phyloP scores from a whole-genome alignment of 1,284 basidiomycete genomes.

The Nidula niveotomentosa region DNA sequence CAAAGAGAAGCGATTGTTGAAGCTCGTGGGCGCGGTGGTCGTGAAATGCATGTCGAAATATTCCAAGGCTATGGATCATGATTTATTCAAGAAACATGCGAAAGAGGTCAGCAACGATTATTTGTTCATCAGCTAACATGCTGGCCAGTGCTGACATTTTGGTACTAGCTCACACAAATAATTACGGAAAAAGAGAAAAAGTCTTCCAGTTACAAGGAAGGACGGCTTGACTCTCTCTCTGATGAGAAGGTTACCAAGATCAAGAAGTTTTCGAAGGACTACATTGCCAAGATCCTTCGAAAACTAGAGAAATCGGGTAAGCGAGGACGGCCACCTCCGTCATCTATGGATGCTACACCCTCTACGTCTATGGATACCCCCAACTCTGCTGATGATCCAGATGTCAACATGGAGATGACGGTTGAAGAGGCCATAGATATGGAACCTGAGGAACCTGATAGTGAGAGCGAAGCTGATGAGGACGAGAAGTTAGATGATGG shows the following conservation, averaged over 20 bases:
- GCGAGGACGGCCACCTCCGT: constrained; percentile 14
- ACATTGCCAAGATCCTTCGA: constrained; percentile 66
- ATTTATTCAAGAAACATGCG: constrained; percentile 93
- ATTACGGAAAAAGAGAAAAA: constrained; percentile 95
- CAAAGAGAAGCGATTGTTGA: constrained; percentile 83
- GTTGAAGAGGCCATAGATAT: constrained; percentile 56
- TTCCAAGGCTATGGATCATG: constrained; percentile 76
- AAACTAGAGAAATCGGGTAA: constrained; percentile 56
- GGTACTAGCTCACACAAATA: constrained; percentile 48
- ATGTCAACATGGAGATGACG: constrained; percentile 33
- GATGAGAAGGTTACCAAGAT: constrained; percentile 91
- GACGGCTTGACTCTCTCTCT: constrained; percentile 72
- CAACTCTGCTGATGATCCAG: constrained; percentile 31
- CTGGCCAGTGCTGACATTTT: constrained; percentile 3
- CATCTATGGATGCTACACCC: constrained; percentile 28
- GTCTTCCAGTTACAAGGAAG: constrained; percentile 71
- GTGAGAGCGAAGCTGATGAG: constrained; percentile 23
- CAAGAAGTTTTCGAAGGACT: constrained; percentile 93
- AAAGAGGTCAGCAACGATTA: constrained; percentile 70
- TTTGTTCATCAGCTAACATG: neutral
- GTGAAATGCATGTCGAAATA: constrained; percentile 93
- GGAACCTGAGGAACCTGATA: constrained; percentile 36
- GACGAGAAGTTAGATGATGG: neutral
- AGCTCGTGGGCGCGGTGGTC: constrained; percentile 87
- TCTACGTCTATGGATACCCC: constrained; percentile 36